Base-by-base conservation (phyloP, 352 stramenopile genomes). In the Globisporangium ultimum region DNA sequence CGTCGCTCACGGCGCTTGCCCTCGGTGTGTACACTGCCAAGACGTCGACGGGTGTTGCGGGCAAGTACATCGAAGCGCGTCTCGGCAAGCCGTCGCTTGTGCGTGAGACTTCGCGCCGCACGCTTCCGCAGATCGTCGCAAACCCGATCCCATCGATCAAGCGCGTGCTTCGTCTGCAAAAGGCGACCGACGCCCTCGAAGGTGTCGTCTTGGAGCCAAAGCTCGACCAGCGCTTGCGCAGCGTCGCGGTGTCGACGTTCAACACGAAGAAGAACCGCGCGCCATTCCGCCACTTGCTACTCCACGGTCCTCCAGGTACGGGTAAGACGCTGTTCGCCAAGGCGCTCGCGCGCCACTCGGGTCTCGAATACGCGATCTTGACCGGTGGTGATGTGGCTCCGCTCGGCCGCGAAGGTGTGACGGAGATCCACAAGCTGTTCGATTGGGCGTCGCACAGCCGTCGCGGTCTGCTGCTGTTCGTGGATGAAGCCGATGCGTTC, bases 351-450 rank as follows among this genome's bases (percentile, higher is more conserved):
- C 87, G 91, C 60, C 88, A 98, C 71, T 98, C 94, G 14, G 97
- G 97, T 8, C 76, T 99, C 54, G 97, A 99, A 66, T 99, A 98
- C 78, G 97, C 97, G 42, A 98, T 99, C 71, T 82, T 99, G 46
- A 99, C 96, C 7, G 97, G 97, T 75, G 97, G 97, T 75, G 97
- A 99, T 71, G 97, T 99, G 47, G 96, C 95, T 11, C 97, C 97
- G n/a, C 81, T 99, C 43, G 97, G 97, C 45, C 80, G 80, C 24
- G 96, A 99, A 72, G 97, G 94, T 43, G 97, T 99, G 17, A 99
- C 97, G 34, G 97, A 99, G 88, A 97, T 99, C 69, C 97, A 99
- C 81, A 98, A 98, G 77, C 71, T 99, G n/a, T 99, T 99, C 71
- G 97, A 99, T 77, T 99, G 97, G 97, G 96, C 97, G 38, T 97